Percentiles rank a stretch among this genome's conserved stretches.
Conservation (phyloP, 1,139 yeast species). For the Hemisphaericaspora subhashii region DNA sequence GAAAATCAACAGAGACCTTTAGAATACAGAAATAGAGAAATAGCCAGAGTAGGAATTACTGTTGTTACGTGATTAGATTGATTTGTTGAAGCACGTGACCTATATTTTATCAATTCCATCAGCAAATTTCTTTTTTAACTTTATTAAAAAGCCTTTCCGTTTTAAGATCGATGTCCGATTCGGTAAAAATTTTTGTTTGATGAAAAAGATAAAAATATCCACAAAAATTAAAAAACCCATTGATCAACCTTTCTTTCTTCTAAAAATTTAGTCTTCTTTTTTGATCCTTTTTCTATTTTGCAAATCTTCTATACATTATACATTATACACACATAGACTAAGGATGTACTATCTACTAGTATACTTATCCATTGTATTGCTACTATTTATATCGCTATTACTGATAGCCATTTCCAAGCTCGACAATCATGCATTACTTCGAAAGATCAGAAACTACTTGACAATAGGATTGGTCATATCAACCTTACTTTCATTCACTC, state of each 20-base stretch:
- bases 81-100: too few species aligned
- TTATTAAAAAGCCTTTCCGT: neutral
- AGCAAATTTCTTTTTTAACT: neutral
- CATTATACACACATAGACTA: neutral
- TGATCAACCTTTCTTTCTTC: too few species aligned
- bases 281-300: too few species aligned
- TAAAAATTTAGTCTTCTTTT: neutral
- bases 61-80: too few species aligned
- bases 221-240: neutral
- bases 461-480: conserved; percentile 21
- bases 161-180: neutral
- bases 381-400: conserved; percentile 14
- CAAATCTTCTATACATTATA: too few species aligned
- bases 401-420: conserved; percentile 22
- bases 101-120: too few species aligned
- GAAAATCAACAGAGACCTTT: too few species aligned
- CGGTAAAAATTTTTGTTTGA: neutral
- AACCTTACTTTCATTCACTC: conserved; percentile 27
- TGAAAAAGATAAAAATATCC: conserved; percentile 4
- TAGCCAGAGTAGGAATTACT: too few species aligned
- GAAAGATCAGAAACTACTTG: conserved; percentile 16
- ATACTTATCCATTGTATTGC: conserved; percentile 19
- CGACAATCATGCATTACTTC: conserved; percentile 12
- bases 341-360: conserved; percentile 22
- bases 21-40: too few species aligned